A percentile compares a stretch with the other conserved stretches of the same genome.
phyloP scores from a whole-genome alignment of 2,329 filamentous ascomycete genomes.

The Aspergillus pseudoglaucus region DNA sequence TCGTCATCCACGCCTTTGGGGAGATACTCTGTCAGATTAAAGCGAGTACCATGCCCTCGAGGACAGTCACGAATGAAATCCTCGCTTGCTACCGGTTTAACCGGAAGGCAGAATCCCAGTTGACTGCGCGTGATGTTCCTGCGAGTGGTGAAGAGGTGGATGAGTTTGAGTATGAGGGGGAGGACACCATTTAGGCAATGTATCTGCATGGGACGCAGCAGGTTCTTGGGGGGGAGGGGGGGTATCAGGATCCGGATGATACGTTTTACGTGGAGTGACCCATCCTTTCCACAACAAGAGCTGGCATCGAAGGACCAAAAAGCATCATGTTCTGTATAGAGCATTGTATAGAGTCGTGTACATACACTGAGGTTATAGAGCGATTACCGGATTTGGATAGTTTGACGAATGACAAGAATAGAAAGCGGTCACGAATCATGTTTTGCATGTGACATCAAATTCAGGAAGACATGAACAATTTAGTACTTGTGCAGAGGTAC shows the following conservation, averaged over 20 bases:
- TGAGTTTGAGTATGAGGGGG: conserved; percentile 22
- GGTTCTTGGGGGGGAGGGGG: conserved; percentile 10
- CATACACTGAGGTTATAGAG: neutral
- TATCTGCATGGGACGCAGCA: conserved; percentile 13
- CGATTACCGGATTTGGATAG: neutral
- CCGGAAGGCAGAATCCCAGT: conserved; percentile 22
- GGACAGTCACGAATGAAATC: conserved; percentile 21
- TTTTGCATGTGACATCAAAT: neutral
- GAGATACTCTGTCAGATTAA: conserved; percentile 30
- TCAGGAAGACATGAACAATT: no score
- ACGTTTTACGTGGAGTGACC: conserved; percentile 19
- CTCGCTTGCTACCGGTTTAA: conserved; percentile 27
- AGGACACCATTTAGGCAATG: conserved; percentile 22
- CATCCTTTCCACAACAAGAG: neutral
- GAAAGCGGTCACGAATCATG: neutral
- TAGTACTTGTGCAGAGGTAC: no score
- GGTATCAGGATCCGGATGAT: conserved; percentile 19
- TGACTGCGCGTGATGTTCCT: conserved; percentile 16
- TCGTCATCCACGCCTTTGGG: conserved; percentile 27
- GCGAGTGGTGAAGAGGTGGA: conserved; percentile 9
- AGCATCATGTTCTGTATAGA: neutral
- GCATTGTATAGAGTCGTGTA: neutral
- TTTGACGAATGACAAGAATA: neutral
- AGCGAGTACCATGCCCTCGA: conserved; percentile 16
- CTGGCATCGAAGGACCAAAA: neutral